A percentile compares a stretch with the other conserved stretches of the same genome.
Conservation (phyloP, 75 land plant species). For the Selaginella moellendorffii region DNA sequence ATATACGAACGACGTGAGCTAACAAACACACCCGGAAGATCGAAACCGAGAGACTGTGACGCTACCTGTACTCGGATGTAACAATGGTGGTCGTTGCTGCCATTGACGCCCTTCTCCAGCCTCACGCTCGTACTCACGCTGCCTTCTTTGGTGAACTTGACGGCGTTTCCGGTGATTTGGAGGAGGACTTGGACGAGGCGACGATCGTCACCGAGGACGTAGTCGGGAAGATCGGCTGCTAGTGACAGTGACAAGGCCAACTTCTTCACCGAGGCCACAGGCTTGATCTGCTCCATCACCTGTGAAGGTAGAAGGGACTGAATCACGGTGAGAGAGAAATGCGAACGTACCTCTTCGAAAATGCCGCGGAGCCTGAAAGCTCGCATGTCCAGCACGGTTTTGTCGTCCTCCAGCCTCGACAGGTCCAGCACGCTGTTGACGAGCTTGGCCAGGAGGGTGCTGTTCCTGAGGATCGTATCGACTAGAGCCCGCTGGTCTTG, state of each 20-base stretch:
- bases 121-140: not conserved
- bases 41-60: not conserved
- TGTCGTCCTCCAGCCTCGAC: conserved; percentile 25
- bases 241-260: not conserved
- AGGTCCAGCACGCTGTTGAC: conserved; percentile 36
- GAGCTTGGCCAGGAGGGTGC: conserved; percentile 26
- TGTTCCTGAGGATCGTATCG: conserved; percentile 28
- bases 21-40: not conserved
- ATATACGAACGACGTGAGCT: not conserved
- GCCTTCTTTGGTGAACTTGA: conserved; percentile 7
- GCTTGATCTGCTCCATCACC: conserved; percentile 25
- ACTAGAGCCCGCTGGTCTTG: conserved; percentile 30
- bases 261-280: not conserved
- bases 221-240: conserved; percentile 16
- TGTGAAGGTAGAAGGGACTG: not conserved
- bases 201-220: conserved; percentile 31
- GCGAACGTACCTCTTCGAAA: conserved; percentile 19
- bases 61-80: conserved; percentile 20
- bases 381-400: conserved; percentile 21
- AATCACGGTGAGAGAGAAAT: not conserved
- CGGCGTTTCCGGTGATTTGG: conserved; percentile 13
- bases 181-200: conserved; percentile 26
- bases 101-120: not conserved
- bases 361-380: conserved; percentile 23
- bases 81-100: conserved; percentile 4